Evolutionary conservation across 371 early-diverging fungal genomes (phyloP).

Genomic region (Polyrhizophydium stewartii): DNA sequence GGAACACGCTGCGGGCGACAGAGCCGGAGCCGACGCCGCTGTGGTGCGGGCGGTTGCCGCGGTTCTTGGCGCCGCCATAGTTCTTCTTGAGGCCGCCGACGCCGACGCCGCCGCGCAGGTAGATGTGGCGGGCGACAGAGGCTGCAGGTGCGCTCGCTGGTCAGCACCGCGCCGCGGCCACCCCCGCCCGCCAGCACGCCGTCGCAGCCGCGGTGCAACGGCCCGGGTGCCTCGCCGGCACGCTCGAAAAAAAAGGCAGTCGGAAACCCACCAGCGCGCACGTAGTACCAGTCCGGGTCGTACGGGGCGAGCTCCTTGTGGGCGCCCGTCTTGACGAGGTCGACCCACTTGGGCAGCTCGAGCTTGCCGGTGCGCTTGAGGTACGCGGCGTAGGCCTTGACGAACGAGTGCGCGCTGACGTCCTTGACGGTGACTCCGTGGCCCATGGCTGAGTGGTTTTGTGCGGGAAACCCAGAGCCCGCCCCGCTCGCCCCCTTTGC

Average conservation of each 20-base stretch:
- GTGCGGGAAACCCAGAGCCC: too few species aligned
- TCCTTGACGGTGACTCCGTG: slow-evolving; percentile 93
- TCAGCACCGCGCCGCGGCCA: not conserved
- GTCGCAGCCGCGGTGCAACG: not conserved
- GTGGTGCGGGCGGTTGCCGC: slow-evolving; percentile 92
- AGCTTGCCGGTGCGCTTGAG: slow-evolving; percentile 97
- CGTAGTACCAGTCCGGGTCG: slow-evolving; percentile 98
- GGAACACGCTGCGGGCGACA: slow-evolving; percentile 91
- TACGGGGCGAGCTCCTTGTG: slow-evolving; percentile 95
- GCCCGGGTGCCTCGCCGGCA: not conserved
- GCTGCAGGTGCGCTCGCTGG: slow-evolving; percentile 66
- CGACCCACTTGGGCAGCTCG: slow-evolving; percentile 97
- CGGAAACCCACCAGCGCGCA: slow-evolving; percentile 77
- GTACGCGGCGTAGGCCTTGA: slow-evolving; percentile 97
- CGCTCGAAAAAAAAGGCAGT: not conserved
- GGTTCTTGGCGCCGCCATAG: slow-evolving; percentile 90
- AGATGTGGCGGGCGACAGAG: slow-evolving; percentile 95
- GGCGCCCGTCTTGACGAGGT: slow-evolving; percentile 95
- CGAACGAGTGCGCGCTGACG: slow-evolving; percentile 91
- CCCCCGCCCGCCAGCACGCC: not conserved
- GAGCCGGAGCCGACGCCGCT: slow-evolving; percentile 85
- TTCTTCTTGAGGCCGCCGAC: slow-evolving; percentile 92
- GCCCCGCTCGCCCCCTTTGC: too few species aligned
- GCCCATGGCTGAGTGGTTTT: slow-evolving; percentile 1
- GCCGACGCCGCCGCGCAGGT: slow-evolving; percentile 92